Conservation (phyloP, 2,329 filamentous ascomycete species). For the Ophiostoma populinum region DNA sequence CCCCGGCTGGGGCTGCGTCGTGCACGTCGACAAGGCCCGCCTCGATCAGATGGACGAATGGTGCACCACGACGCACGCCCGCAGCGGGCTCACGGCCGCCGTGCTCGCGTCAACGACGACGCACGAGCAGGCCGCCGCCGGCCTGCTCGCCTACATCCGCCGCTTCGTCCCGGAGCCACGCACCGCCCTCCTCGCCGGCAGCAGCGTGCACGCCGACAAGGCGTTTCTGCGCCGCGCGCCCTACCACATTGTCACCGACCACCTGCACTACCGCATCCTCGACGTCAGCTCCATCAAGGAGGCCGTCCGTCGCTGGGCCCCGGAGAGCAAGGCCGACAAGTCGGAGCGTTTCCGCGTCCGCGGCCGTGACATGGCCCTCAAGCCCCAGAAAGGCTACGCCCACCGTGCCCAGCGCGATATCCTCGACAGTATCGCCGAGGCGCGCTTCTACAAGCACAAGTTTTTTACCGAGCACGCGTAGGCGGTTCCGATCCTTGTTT, state of each 20-base stretch:
- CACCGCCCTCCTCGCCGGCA: slow-evolving; percentile 67
- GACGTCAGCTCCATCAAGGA: slow-evolving; percentile 92
- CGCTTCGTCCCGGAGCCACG: slow-evolving; percentile 48
- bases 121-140: slow-evolving; percentile 51
- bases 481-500: too few species aligned
- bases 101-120: slow-evolving; percentile 59
- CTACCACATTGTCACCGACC: slow-evolving; percentile 54
- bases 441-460: slow-evolving; percentile 57
- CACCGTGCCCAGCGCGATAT: slow-evolving; percentile 85
- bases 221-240: slow-evolving; percentile 61
- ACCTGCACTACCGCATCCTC: slow-evolving; percentile 78
- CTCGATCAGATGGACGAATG: slow-evolving; percentile 74
- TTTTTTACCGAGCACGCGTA: too few species aligned
- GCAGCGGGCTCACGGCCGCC: slow-evolving; percentile 64
- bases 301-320: slow-evolving; percentile 66
- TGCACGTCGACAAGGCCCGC: slow-evolving; percentile 53
- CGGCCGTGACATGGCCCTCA: background rate
- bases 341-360: background rate
- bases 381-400: slow-evolving; percentile 43
- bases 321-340: slow-evolving; percentile 33
- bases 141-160: slow-evolving; percentile 63
- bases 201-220: slow-evolving; percentile 80
- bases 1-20: slow-evolving; percentile 59
- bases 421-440: slow-evolving; percentile 86
- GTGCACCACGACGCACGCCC: slow-evolving; percentile 67